Evolutionary conservation across 2,329 filamentous ascomycete genomes (phyloP).

Genomic region (Chaetomiaceae sp.): DNA sequence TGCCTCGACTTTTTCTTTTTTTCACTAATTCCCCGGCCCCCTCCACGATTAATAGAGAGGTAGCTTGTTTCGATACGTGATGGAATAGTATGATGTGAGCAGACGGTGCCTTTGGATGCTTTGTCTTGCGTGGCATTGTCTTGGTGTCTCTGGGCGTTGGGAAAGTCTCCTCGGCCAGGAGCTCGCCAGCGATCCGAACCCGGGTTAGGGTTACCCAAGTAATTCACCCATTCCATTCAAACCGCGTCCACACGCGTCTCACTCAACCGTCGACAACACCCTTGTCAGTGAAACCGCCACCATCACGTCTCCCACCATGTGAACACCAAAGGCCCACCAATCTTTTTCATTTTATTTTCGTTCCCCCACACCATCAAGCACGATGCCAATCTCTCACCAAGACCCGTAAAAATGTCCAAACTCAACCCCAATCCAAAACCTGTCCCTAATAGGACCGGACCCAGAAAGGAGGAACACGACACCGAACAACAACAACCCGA

Average conservation of each 20-base stretch:
- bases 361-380: neutral
- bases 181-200: too few relatives aligned
- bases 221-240: too few relatives aligned
- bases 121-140: too few relatives aligned
- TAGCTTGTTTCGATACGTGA: slow-evolving; percentile 39
- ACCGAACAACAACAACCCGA: neutral
- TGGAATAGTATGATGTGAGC: slow-evolving; percentile 30
- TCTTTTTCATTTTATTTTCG: neutral
- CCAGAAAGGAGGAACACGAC: neutral
- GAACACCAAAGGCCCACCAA: neutral
- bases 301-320: neutral
- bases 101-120: neutral
- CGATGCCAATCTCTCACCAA: neutral
- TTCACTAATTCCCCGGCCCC: slow-evolving; percentile 31
- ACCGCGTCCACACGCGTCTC: neutral
- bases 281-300: neutral
- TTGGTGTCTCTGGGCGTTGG: too few relatives aligned
- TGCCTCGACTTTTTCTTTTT: slow-evolving; percentile 24
- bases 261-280: too few relatives aligned
- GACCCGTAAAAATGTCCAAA: neutral
- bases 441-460: neutral
- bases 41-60: slow-evolving; percentile 39
- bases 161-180: too few relatives aligned
- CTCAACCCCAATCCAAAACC: neutral
- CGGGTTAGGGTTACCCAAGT: neutral